Evolutionary conservation across 2,329 filamentous ascomycete genomes (phyloP), one percentile per base, ranked within the genome.

Genomic region (Dendryphion nanum): DNA sequence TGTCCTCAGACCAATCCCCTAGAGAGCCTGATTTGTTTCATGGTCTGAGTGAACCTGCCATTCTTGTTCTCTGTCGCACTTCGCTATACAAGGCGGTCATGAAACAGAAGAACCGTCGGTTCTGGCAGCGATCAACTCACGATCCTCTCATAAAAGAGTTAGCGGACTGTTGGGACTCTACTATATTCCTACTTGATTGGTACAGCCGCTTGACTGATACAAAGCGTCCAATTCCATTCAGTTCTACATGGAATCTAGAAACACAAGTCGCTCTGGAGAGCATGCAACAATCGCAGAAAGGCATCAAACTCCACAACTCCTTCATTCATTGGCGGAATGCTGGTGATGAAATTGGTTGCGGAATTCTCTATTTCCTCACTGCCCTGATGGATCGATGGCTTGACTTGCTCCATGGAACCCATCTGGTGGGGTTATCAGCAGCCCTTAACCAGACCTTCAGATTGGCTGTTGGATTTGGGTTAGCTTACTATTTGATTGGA

Each of bases 291-390:
- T 70, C 73, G 3, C 74, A 78, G 42, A 76, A 77, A 46, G 76
- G 76, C 2, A 72, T 79, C 13, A 66, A 71, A 18, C 63, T 78
- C 13, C 76, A 79, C 55, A 79, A 75, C 46, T 72, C 74, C 2
- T 79, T 79, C 48, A 72, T 78, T 18, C 75, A 78, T 43, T 79
- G 75, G 74, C 72, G 76, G n/a, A 75, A 76, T 41, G 74, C 75
- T 5, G 74, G 73, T 24, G 68, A 75, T 40, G 76, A 78, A 40
- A 68, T 78, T 18, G 74, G 73, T 19, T 77, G 73, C 42, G 75
- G 74, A 18, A 63, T 78, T 15, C 55, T 78, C 2, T 77, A 77
- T 56, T 79, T 79, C 41, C 49, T 78, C 7, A 64, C 77, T 23
- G 76, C 76, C 5, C 68, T 79, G 8, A 69, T 78, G 45, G 76